Base-by-base conservation (phyloP, 2,329 filamentous ascomycete species). In the Pestalotiopsis sp. region DNA sequence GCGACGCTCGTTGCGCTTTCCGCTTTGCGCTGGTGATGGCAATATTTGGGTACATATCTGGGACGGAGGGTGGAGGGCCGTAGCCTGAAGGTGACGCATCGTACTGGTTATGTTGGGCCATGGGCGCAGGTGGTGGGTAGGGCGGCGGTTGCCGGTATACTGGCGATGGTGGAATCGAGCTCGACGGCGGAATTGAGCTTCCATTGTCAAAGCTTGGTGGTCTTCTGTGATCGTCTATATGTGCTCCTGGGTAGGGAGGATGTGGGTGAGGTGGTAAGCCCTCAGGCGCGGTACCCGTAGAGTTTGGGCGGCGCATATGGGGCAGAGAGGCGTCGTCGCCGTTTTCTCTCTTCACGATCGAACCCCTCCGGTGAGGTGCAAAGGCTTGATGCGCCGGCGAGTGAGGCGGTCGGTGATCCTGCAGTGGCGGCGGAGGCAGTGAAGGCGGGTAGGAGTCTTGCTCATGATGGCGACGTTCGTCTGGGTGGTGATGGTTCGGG, bases 1-100 rank as follows among this genome's bases (percentile, higher is more conserved):
- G 89, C 9, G 89, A 90, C 38, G 89, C 89, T 73, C 89, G 83
- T 65, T 89, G 89, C n/a, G 88, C 87, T 80, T 91, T 91, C 75
- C 88, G 85, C 77, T 90, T 89, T 4, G 82, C 81, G 3, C 80
- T 80, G 4, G 84, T 79, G 85, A 85, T n/a, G 80, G 75, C 7
- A 87, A 80, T 20, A 14, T 68, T 45, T 36, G 65, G 62, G 41
- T 68, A 64, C 68, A 69, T 78, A 69, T 81, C 79, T 67, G 81
- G 79, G 71, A 72, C 84, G 77, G 66, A 71, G 17, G 70, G 66
- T 20, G 80, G 78, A 57, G 76, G 81, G 14, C 79, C 74, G 38
- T 78, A 80, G 39, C 83, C 82, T 66, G 84, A 83, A 6, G 80
- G 72, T 25, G 69, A 70, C 13, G 73, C 69, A 1, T 78, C 77